Evolutionary conservation across 805 yeast species (phyloP), one percentile per base, ranked within the genome.

Genomic region (Sungouiozyma intestinalis): DNA sequence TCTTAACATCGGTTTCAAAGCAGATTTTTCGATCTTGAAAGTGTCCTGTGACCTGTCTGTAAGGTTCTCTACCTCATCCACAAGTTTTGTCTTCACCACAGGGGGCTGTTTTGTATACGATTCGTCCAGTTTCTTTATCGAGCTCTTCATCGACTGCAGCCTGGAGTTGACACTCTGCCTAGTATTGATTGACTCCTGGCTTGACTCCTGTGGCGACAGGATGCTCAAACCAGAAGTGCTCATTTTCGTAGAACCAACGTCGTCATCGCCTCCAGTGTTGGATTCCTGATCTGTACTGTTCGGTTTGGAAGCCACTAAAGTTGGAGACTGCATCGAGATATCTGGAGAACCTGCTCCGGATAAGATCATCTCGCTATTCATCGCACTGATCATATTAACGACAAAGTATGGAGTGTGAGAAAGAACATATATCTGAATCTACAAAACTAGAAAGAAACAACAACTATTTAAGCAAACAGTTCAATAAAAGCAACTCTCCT

Each of bases 1-100:
- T 24, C 52, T 52, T 24, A 24, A 11, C 29, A 24, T 11, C 11
- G 29, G 29, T 11, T 24, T 24, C 11, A 24, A 24, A 24, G 29
- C 29, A 7, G 29, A 24, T 24, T 24, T 11, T 24, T 24, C 29
- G 11, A 24, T 11, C 29, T 24, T 24, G 29, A 24, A 24, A 24
- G 29, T 24, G 29, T 24, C 29, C 11, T 24, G 29, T 11, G 29
- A 24, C 11, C 29, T 24, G 29, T 24, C 29, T 6, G 29, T 7
- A 6, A 24, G 11, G 11, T 24, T 24, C 11, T 24, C 29, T 11
- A 24, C 29, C 11, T 24, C 29, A 11, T 24, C 29, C 6, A 24
- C 29, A 11, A 24, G 29, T 11, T 24, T 24, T 7, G 29, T 6
- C 11, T 11, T 24, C 29, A 24, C 11, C 11, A 11, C 11, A 7